phyloP scores from a whole-genome alignment of 192 early-diverging fungal species.

The Chytriomyces sp. region DNA sequence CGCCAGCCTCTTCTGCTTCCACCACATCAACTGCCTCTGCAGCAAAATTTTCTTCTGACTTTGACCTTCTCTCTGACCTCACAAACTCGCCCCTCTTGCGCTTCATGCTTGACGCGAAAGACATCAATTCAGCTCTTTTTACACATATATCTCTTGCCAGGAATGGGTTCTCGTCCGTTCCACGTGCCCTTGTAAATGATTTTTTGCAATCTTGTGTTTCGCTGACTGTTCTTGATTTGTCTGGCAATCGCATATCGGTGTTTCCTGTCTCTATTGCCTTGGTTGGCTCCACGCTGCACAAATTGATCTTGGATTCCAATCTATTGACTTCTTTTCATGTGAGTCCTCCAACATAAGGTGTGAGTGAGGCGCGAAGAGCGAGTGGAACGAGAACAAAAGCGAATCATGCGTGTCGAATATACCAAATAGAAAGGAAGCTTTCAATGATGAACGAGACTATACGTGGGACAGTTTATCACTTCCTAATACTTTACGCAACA shows the following conservation, averaged over 20 bases:
- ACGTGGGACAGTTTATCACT: neutral
- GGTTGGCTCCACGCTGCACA: conserved; percentile 19
- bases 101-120: neutral
- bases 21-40: no score
- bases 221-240: conserved; percentile 34
- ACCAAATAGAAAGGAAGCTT: no score
- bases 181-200: conserved; percentile 8
- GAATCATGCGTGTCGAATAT: no score
- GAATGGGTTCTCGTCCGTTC: neutral
- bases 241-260: conserved; percentile 26
- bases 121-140: neutral
- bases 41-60: neutral
- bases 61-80: neutral
- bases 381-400: no score
- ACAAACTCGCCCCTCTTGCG: neutral
- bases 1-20: no score
- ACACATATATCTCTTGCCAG: neutral
- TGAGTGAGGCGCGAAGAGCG: no score
- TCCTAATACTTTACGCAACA: neutral
- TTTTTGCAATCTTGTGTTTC: conserved; percentile 21
- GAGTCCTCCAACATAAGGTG: no score
- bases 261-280: conserved; percentile 29
- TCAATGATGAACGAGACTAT: conserved; percentile 21
- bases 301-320: conserved; percentile 32
- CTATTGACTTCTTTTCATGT: conserved; percentile 33